phyloP scores from a whole-genome alignment of 1,284 basidiomycete genomes.

The Cerrena zonata region DNA sequence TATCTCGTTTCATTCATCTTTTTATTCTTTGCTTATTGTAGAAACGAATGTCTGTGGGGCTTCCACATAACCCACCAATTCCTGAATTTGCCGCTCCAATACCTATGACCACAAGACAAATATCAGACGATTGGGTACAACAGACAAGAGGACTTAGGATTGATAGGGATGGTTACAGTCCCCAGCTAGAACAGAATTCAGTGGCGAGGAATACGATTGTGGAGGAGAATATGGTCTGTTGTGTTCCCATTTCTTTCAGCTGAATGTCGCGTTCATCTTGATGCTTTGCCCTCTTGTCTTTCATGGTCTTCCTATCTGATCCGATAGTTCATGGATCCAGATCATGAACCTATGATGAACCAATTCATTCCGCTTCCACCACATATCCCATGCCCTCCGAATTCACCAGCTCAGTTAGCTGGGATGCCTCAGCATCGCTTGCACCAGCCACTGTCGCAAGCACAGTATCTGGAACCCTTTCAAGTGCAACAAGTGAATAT shows the following conservation, averaged over 20 bases:
- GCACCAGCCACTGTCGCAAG: too few relatives aligned
- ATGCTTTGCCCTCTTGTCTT: not conserved
- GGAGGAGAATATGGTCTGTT: slow-evolving; percentile 12
- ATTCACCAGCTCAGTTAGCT: slow-evolving; percentile 2
- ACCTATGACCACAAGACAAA: slow-evolving; percentile 17
- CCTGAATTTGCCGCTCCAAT: slow-evolving; percentile 9
- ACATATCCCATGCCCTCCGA: not conserved
- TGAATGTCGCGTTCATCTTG: not conserved
- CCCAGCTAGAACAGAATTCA: slow-evolving; percentile 23
- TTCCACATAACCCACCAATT: slow-evolving; percentile 24
- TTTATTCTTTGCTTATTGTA: slow-evolving; percentile 26
- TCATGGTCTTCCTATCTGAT: not conserved
- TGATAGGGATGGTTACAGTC: slow-evolving; percentile 33
- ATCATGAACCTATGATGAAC: slow-evolving; percentile 6
- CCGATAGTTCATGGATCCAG: not conserved
- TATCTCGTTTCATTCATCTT: not conserved
- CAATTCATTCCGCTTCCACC: not conserved
- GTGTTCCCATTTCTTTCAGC: too few relatives aligned
- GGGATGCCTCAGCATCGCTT: too few relatives aligned
- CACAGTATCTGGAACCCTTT: too few relatives aligned
- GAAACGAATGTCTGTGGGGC: slow-evolving; percentile 51
- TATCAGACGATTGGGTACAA: slow-evolving; percentile 63
- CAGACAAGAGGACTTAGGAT: slow-evolving; percentile 57
- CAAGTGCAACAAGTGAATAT: too few relatives aligned
- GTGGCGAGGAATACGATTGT: slow-evolving; percentile 11